Evolutionary conservation across 257 asterid genomes (phyloP).

Genomic region (Osmanthus fragrans): DNA sequence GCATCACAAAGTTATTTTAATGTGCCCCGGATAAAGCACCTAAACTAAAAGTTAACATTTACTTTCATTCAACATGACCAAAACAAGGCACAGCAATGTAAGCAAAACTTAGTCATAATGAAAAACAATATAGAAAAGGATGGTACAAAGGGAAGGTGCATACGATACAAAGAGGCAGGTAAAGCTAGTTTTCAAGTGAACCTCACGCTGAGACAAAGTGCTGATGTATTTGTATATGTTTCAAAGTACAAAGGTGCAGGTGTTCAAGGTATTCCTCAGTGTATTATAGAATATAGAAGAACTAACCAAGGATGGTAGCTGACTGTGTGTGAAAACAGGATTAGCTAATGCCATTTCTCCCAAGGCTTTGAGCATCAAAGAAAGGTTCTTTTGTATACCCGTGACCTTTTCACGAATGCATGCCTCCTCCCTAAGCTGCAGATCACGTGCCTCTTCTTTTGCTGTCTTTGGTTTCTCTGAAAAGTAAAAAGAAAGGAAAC

Average conservation of each 20-base stretch:
- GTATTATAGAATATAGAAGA: background rate
- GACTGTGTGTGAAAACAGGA: constrained; percentile 91
- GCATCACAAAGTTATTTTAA: background rate
- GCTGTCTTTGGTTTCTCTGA: constrained; percentile 85
- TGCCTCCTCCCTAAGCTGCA: constrained; percentile 89
- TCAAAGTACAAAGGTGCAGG: too few relatives aligned
- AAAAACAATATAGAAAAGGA: background rate
- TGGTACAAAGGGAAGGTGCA: background rate
- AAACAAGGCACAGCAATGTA: background rate
- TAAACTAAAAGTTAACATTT: background rate
- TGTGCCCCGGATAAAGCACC: background rate
- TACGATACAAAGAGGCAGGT: background rate
- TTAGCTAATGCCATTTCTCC: constrained; percentile 94
- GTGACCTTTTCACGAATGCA: constrained; percentile 65
- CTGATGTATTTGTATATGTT: too few relatives aligned
- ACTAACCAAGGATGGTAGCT: constrained; percentile 92
- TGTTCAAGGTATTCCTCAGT: too few relatives aligned
- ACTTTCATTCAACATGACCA: background rate
- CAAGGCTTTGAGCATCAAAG: constrained; percentile 80
- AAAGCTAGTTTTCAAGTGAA: too few relatives aligned
- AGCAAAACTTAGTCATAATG: background rate
- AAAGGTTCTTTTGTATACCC: constrained; percentile 63
- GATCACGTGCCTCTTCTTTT: constrained; percentile 97
- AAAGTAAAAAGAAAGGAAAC: constrained; percentile 19
- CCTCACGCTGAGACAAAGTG: too few relatives aligned